Percentiles rank a stretch among this genome's conserved stretches.
These are phyloP conservation scores for Xylariaceae sp. DNA, from an alignment of 2,329 filamentous ascomycete genomes.

Conservation along the genomic window DNA sequence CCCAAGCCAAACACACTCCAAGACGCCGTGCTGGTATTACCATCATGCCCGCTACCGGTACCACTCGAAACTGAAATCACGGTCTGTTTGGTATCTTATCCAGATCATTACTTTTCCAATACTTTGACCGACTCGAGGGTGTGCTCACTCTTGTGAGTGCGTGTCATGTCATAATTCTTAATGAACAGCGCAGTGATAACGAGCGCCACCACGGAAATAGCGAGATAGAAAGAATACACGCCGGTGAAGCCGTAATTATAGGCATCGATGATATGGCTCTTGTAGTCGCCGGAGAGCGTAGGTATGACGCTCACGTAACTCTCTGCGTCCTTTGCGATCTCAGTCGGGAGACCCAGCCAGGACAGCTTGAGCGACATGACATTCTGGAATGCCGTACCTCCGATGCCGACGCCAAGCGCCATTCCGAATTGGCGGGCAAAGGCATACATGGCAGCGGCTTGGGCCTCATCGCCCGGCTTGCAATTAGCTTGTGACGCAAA, in stretches of 20 bases:
- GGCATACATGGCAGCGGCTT: slow-evolving; percentile 38
- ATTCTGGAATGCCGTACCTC: slow-evolving; percentile 40
- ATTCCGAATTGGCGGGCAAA: slow-evolving; percentile 40
- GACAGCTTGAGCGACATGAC: slow-evolving; percentile 33
- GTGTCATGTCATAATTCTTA: slow-evolving; percentile 21
- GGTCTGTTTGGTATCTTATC: too few species aligned
- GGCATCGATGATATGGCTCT: slow-evolving; percentile 16
- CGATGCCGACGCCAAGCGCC: slow-evolving; percentile 39
- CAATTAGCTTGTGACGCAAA: slow-evolving; percentile 38
- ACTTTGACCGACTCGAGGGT: neutral
- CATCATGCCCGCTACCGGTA: too few species aligned
- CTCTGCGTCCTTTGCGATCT: slow-evolving; percentile 28
- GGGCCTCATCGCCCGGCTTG: slow-evolving; percentile 32
- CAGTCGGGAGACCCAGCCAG: slow-evolving; percentile 26
- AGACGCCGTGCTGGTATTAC: too few species aligned
- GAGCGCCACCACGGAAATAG: slow-evolving; percentile 18
- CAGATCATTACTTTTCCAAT: too few species aligned
- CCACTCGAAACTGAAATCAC: too few species aligned
- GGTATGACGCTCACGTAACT: slow-evolving; percentile 22
- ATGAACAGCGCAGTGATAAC: slow-evolving; percentile 19
- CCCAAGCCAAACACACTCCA: too few species aligned
- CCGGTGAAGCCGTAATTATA: slow-evolving; percentile 24
- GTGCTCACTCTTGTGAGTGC: slow-evolving; percentile 20
- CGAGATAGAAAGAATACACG: slow-evolving; percentile 19
- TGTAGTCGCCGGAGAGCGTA: slow-evolving; percentile 12